Base-by-base conservation (phyloP, 202 grass and related monocot genomes). In the Schoenoplectus triqueter region DNA sequence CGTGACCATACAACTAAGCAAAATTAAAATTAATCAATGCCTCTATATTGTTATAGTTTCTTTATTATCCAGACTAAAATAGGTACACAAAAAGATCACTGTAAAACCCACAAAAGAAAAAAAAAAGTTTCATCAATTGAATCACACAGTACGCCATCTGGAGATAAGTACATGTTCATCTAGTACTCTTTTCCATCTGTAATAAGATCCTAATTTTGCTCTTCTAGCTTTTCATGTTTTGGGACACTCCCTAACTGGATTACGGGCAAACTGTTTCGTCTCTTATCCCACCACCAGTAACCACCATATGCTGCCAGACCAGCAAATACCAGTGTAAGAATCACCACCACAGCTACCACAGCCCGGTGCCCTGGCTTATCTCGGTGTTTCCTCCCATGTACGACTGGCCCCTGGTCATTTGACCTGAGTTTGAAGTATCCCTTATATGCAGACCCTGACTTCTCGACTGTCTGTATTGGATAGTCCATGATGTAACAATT, bases 381-480 rank as follows among this genome's bases (percentile, higher is more conserved):
- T 10, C 52, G 82, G 2, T 85, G 46, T n/a, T 88, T 85, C 87
- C 78, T 82, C 73, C 10, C 46, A 15, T 39, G 3, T n/a, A 5
- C 61, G 3, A 40, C 54, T 2, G 7, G 15, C 31, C 11, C 6
- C 48, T 54, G 6, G 15, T 3, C 57, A 6, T 2, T n/a, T 56
- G 10, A 89, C 87, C 90, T 85, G 67, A 93, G 46, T 89, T 97
- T 97, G 76, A 97, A 97, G 86, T 93, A 94, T 0, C 90, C 95
- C 40, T 86, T 88, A 78, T 59, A 64, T 63, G 85, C 86, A 81
- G 90, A 82, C 6, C 84, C 88, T 40, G 82, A 87, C 2, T 51
- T 4, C 81, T 83, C 81, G 71, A 94, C 4, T 18, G 88, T 93
- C 91, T 91, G 74, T 65, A 97, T 86, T 56, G 91, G 95, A 82